Base-by-base conservation (phyloP, 2,329 filamentous ascomycete genomes). In the Helminthosporium solani region DNA sequence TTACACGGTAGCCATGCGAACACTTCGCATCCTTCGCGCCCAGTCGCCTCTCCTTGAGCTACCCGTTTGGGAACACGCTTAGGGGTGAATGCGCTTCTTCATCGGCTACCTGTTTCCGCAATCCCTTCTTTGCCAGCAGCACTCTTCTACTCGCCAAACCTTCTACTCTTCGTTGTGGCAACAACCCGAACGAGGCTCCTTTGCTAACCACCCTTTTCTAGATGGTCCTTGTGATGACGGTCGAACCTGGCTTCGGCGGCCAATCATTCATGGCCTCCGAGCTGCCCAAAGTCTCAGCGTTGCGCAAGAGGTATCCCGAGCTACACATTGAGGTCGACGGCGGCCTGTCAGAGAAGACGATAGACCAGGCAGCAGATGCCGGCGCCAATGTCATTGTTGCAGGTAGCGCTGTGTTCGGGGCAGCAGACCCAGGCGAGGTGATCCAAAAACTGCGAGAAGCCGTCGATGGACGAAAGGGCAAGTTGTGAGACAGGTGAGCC, bases 141-240 rank as follows among this genome's bases (percentile, higher is more conserved):
- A 38, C 42, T 40, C 34, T 33, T 46, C 49, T 58, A 52, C 43
- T 44, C 53, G 56, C 55, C 42, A 41, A 38, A 35, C 42, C 41
- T 25, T 40, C 37, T 38, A 37, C 40, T 19, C 44, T 25, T 49
- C 50, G 47, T 33, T 47, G 40, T 40, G 51, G 49, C 46, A 51
- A 52, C 45, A 45, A 43, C 39, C 43, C 25, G 36, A 20, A 35
- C 34, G 9, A 39, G 23, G 16, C 36, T 16, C 15, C 38, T 30
- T 21, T 25, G 47, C 50, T 46, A 42, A 50, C 63, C 25, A 2
- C 5, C 44, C n/a, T n/a, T n/a, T 9, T 30, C 16, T 53, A 96
- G 92, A 99, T 99, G 94, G 90, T 96, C 30, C 84, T 99, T 15
- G 82, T 99, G 50, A 99, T 99, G 94, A 99, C 94, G 1, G 94